Percentiles rank a stretch among this genome's conserved stretches.
phyloP scores from a whole-genome alignment of 164 flowering plant genomes.

The Stephania yunnanensis region DNA sequence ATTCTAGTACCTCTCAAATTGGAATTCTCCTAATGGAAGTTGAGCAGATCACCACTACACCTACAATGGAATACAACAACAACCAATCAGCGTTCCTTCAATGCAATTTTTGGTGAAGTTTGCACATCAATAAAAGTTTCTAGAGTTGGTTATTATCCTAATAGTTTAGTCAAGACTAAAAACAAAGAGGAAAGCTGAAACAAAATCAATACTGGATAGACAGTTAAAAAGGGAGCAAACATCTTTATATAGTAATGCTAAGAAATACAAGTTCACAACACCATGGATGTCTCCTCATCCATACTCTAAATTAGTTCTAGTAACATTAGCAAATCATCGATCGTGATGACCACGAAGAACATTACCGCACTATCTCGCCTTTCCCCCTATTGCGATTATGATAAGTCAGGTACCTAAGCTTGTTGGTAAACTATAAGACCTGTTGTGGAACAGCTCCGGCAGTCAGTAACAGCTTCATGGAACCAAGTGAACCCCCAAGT shows the following conservation, averaged over 20 bases:
- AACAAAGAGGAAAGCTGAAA: neutral
- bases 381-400: slow-evolving; percentile 17
- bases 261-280: slow-evolving; percentile 20
- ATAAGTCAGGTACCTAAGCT: slow-evolving; percentile 14
- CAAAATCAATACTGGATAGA: neutral
- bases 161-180: neutral
- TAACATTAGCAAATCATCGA: slow-evolving; percentile 26
- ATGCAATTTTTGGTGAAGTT: no score
- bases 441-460: slow-evolving; percentile 17
- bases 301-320: slow-evolving; percentile 31
- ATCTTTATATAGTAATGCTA: slow-evolving; percentile 10
- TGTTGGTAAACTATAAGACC: slow-evolving; percentile 18
- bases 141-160: no score
- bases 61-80: neutral
- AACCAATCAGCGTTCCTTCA: neutral
- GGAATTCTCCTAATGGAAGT: neutral
- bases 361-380: slow-evolving; percentile 15
- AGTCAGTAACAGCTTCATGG: slow-evolving; percentile 13
- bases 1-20: neutral
- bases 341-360: slow-evolving; percentile 14
- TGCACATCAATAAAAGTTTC: no score
- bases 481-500: slow-evolving; percentile 13
- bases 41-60: slow-evolving; percentile 1
- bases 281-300: slow-evolving; percentile 16
- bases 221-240: slow-evolving; percentile 9